Evolutionary conservation across 345 rosid genomes (phyloP).

Genomic region (Fremontodendron californicum): DNA sequence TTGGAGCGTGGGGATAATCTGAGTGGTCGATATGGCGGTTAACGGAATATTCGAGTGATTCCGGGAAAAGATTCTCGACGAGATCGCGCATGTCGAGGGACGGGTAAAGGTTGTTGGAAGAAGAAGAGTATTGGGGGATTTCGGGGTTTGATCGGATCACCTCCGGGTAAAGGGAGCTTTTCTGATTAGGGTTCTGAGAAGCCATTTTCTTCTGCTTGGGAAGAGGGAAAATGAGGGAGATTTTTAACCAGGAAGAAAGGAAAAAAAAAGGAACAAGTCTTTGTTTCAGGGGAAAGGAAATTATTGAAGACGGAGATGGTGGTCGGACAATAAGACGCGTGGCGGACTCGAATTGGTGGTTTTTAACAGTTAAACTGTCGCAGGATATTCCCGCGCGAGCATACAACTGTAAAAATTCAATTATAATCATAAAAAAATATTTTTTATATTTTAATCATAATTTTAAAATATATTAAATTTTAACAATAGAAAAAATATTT

Average conservation of each 20-base stretch:
- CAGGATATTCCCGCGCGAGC: conserved; percentile 22
- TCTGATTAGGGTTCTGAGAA: conserved; percentile 27
- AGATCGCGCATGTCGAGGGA: conserved; percentile 48
- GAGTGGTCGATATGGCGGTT: background rate
- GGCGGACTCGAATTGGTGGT: background rate
- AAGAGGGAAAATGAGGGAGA: background rate
- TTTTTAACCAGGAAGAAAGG: background rate
- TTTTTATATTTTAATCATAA: too few species aligned
- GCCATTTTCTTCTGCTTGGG: conserved; percentile 32
- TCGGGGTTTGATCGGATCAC: conserved; percentile 37
- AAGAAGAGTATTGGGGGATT: conserved; percentile 14
- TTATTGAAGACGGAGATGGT: background rate
- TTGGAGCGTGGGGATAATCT: conserved; percentile 21
- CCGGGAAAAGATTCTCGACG: conserved; percentile 55
- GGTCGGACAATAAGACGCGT: background rate
- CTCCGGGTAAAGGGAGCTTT: conserved; percentile 50
- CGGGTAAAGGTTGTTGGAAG: conserved; percentile 55
- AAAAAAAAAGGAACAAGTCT: too few species aligned
- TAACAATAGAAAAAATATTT: too few species aligned
- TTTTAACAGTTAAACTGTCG: conserved; percentile 5
- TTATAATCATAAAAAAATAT: too few species aligned
- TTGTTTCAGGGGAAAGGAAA: too few species aligned
- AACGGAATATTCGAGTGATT: conserved; percentile 7
- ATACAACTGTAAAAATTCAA: too few species aligned
- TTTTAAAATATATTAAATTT: too few species aligned